Conservation (phyloP, 805 yeast species). For the Saturnispora quitensis region DNA sequence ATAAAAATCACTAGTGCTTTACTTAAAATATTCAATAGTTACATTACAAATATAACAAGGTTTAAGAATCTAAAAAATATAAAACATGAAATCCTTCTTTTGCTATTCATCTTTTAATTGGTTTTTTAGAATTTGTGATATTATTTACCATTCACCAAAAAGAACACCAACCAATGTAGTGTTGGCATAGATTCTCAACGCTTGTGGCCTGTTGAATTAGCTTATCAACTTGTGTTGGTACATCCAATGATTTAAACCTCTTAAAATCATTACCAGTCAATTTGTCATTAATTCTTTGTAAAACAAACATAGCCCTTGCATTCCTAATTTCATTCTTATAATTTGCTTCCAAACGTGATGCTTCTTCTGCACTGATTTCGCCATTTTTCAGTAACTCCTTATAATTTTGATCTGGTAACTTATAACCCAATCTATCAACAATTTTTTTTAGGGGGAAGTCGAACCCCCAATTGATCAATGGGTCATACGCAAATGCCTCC, state of each 20-base stretch:
- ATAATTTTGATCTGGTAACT: conserved; percentile 59
- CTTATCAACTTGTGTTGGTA: conserved; percentile 86
- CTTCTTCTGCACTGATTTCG: conserved; percentile 69
- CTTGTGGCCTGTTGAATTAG: conserved; percentile 94
- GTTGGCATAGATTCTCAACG: conserved; percentile 92
- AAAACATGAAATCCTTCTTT: neutral
- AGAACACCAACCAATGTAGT: conserved; percentile 98
- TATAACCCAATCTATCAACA: conserved; percentile 47
- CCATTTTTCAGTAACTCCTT: conserved; percentile 63
- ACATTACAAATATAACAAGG: too few species aligned
- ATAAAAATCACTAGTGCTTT: too few species aligned
- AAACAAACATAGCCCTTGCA: conserved; percentile 84
- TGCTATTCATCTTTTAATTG: neutral
- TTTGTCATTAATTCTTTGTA: conserved; percentile 85
- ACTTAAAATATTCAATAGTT: too few species aligned
- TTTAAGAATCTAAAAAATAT: too few species aligned
- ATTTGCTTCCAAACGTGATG: conserved; percentile 56
- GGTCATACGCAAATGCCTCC: conserved; percentile 98
- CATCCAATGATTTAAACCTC: conserved; percentile 58
- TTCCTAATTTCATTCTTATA: conserved; percentile 68
- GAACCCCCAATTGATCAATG: conserved; percentile 97
- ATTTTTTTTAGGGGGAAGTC: conserved; percentile 80
- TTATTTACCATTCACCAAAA: conserved; percentile 58
- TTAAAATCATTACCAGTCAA: conserved; percentile 89
- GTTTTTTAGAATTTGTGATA: too few species aligned